Percentiles rank a stretch among this genome's conserved stretches.
phyloP scores from a whole-genome alignment of 2,329 filamentous ascomycete genomes.

The Sarocladiaceae sp. region DNA sequence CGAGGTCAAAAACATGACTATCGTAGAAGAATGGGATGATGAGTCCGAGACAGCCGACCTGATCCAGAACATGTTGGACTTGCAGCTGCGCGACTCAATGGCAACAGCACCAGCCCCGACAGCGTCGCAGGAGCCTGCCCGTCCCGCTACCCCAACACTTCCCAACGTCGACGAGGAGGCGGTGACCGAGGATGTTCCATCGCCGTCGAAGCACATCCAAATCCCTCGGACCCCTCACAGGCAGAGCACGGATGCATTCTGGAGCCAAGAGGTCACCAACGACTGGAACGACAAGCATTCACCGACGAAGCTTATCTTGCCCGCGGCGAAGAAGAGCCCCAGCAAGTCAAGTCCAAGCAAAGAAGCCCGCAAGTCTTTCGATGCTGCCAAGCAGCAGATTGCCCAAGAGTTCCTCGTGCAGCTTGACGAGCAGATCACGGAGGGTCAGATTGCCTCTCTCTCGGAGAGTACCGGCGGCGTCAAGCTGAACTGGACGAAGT shows the following conservation, averaged over 20 bases:
- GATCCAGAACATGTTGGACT: slow-evolving; percentile 6
- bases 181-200: slow-evolving; percentile 16
- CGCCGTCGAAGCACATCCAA: slow-evolving; percentile 22
- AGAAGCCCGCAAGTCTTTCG: slow-evolving; percentile 53
- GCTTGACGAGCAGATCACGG: slow-evolving; percentile 60
- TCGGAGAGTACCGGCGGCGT: slow-evolving; percentile 62
- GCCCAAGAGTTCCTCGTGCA: slow-evolving; percentile 60
- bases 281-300: slow-evolving; percentile 60
- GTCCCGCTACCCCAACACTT: slow-evolving; percentile 15
- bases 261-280: slow-evolving; percentile 52
- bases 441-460: slow-evolving; percentile 51
- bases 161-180: slow-evolving; percentile 15
- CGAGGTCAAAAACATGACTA: slow-evolving; percentile 17
- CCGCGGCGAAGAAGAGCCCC: slow-evolving; percentile 21
- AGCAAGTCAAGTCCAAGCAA: slow-evolving; percentile 25
- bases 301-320: slow-evolving; percentile 35
- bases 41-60: slow-evolving; percentile 12
- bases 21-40: slow-evolving; percentile 16
- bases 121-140: neutral
- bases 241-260: slow-evolving; percentile 51
- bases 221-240: slow-evolving; percentile 50
- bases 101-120: slow-evolving; percentile 2
- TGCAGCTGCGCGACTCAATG: slow-evolving; percentile 4
- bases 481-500: slow-evolving; percentile 66
- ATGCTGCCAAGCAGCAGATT: slow-evolving; percentile 52